Percentiles rank a stretch among this genome's conserved stretches.
Evolutionary conservation across 306 rosid species (phyloP).

Genomic region (Citrullus colocynthis): DNA sequence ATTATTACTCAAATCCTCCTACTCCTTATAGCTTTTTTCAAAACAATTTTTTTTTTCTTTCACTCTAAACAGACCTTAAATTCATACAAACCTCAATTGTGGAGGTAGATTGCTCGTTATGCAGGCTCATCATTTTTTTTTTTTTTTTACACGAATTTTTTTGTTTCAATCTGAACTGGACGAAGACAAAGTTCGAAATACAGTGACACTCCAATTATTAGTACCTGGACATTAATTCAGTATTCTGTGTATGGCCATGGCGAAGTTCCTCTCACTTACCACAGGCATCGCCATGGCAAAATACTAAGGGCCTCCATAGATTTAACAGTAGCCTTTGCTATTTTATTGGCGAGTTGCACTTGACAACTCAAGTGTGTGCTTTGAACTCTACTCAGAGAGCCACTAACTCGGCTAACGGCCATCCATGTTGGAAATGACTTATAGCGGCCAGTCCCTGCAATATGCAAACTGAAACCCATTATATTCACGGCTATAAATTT

Average conservation of each 20-base stretch:
- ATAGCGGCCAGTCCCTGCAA: neutral
- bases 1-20: too few species aligned
- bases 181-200: neutral
- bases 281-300: neutral
- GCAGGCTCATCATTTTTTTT: neutral
- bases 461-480: neutral
- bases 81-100: neutral
- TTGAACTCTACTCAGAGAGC: neutral
- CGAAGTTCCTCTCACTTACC: neutral
- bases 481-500: neutral
- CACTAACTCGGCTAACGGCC: neutral
- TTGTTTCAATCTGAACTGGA: neutral
- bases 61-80: too few species aligned
- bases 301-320: conserved; percentile 19
- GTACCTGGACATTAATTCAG: neutral
- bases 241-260: neutral
- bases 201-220: neutral
- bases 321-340: conserved; percentile 17
- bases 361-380: neutral
- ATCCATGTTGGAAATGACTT: neutral
- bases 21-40: too few species aligned
- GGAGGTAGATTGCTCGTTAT: neutral
- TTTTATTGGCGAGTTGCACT: conserved; percentile 11
- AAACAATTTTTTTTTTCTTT: too few species aligned
- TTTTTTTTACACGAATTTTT: too few species aligned